Conservation (phyloP, 108 stramenopile genomes). For the Skeletonema tropicum region DNA sequence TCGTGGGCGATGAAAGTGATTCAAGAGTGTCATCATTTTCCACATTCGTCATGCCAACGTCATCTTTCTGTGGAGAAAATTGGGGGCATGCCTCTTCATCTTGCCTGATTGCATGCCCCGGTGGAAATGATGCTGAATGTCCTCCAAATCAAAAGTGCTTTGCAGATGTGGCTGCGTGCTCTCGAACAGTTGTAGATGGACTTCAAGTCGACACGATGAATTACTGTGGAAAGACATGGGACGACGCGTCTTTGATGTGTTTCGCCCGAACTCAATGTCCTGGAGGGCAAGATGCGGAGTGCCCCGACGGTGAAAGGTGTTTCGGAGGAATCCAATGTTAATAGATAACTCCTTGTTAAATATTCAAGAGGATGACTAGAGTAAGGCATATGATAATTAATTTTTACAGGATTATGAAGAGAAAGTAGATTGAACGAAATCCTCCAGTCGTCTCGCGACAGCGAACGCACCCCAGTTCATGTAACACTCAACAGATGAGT, state of each 20-base stretch:
- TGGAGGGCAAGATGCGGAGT: conserved; percentile 60
- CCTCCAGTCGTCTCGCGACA: conserved; percentile 19
- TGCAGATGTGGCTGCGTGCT: conserved; percentile 19
- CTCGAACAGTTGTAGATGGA: not conserved
- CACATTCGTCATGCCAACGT: not conserved
- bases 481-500: conserved; percentile 13
- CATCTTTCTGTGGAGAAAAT: conserved; percentile 20
- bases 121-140: conserved; percentile 32
- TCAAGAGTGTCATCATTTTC: not conserved
- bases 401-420: too few species aligned
- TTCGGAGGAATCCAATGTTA: conserved; percentile 1
- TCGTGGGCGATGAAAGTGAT: not conserved
- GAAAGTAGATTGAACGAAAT: not conserved
- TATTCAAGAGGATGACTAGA: too few species aligned
- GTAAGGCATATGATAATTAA: too few species aligned
- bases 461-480: conserved; percentile 20
- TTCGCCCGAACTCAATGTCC: conserved; percentile 58
- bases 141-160: conserved; percentile 41
- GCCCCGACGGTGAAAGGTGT: conserved; percentile 65
- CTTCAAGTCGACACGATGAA: not conserved
- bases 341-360: too few species aligned
- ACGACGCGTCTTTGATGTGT: conserved; percentile 76
- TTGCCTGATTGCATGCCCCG: conserved; percentile 10
- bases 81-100: conserved; percentile 18
- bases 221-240: conserved; percentile 73